Conservation (phyloP, 805 yeast genomes). For the Schizosaccharomyces osmophilus region DNA sequence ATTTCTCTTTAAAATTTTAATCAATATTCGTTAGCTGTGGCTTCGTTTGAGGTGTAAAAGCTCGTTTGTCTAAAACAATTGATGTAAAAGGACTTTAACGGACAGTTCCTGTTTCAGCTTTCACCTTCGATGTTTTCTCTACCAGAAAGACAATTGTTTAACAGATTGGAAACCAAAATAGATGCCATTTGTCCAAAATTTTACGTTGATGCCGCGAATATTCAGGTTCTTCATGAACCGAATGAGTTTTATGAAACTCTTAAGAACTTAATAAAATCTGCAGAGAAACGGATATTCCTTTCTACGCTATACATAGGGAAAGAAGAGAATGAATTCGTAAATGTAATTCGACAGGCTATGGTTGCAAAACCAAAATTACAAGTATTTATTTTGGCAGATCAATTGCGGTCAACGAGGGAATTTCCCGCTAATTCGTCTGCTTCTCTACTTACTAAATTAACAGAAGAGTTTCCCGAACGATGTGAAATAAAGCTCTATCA, state of each 20-base stretch:
- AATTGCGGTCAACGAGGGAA: constrained; percentile 79
- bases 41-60: no score
- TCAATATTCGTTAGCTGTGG: no score
- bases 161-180: not conserved
- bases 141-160: not conserved
- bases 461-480: constrained; percentile 31
- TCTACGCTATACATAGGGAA: constrained; percentile 76
- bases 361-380: constrained; percentile 31
- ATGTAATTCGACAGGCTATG: constrained; percentile 37
- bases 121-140: not conserved
- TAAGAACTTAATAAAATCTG: constrained; percentile 31
- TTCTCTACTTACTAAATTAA: constrained; percentile 40
- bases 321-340: constrained; percentile 49
- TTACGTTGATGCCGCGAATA: constrained; percentile 15
- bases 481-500: constrained; percentile 68
- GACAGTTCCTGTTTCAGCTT: no score
- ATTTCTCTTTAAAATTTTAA: no score
- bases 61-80: no score
- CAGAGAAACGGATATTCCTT: constrained; percentile 47
- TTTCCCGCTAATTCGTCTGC: constrained; percentile 64
- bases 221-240: constrained; percentile 43
- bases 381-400: constrained; percentile 60
- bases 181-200: constrained; percentile 8
- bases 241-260: constrained; percentile 42
- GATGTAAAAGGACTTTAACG: no score